Evolutionary conservation across 2,329 filamentous ascomycete genomes (phyloP).

Genomic region (Penicillium occitanis): DNA sequence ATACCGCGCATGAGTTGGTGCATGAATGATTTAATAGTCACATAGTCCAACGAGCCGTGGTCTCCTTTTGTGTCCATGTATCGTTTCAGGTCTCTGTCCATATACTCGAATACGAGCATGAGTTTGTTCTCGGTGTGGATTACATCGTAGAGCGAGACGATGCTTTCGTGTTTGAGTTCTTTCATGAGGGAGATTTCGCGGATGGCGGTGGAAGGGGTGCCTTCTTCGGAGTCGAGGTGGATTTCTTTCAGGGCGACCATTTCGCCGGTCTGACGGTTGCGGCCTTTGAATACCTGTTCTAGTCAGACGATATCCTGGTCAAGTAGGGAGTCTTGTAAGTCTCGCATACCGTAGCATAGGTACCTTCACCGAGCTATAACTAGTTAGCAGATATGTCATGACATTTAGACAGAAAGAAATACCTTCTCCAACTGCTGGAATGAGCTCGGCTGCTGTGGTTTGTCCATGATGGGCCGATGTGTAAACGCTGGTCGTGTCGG

Average conservation of each 20-base stretch:
- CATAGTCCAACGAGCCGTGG: conserved; percentile 80
- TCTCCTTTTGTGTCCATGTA: conserved; percentile 97
- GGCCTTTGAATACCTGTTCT: conserved; percentile 89
- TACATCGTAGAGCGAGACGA: conserved; percentile 94
- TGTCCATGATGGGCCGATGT: conserved; percentile 66
- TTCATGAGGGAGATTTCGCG: conserved; percentile 99
- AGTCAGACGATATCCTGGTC: neutral
- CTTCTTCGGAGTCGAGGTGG: conserved; percentile 96
- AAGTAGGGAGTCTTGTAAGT: neutral
- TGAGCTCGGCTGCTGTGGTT: conserved; percentile 87
- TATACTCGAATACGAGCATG: conserved; percentile 98
- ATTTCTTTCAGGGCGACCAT: conserved; percentile 98
- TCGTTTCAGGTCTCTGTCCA: conserved; percentile 97
- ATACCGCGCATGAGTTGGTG: conserved; percentile 94
- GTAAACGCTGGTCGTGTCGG: conserved; percentile 8
- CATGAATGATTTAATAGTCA: conserved; percentile 98
- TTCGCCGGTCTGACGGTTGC: conserved; percentile 94
- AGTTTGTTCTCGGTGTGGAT: conserved; percentile 99
- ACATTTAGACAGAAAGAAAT: conserved; percentile 17
- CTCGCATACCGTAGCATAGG: conserved; percentile 86
- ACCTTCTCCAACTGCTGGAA: conserved; percentile 97
- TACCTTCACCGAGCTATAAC: conserved; percentile 82
- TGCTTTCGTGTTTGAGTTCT: conserved; percentile 98
- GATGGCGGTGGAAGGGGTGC: conserved; percentile 94
- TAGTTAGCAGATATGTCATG: conserved; percentile 31